phyloP scores from a whole-genome alignment of 2,329 filamentous ascomycete species.

The Claviceps fusiformis region DNA sequence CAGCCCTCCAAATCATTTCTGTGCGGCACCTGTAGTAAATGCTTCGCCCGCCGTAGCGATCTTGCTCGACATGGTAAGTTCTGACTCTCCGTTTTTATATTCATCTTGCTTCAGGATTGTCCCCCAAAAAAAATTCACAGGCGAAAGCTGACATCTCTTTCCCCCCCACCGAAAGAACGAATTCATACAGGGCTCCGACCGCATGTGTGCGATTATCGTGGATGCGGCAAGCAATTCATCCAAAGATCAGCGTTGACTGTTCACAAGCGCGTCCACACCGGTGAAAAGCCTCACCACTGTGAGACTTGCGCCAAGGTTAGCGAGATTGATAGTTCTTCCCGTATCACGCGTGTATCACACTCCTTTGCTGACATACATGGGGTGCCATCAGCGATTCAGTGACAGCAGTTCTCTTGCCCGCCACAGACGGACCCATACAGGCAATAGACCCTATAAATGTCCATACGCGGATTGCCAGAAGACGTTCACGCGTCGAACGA shows the following conservation, averaged over 20 bases:
- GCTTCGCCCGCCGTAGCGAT: conserved; percentile 87
- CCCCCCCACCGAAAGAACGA: conserved; percentile 47
- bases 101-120: too few species aligned
- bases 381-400: conserved; percentile 67
- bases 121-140: background rate
- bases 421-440: conserved; percentile 88
- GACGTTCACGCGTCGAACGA: conserved; percentile 92
- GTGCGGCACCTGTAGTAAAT: conserved; percentile 80
- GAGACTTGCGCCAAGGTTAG: conserved; percentile 90
- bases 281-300: conserved; percentile 97
- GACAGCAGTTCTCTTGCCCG: conserved; percentile 89
- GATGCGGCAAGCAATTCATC: conserved; percentile 93
- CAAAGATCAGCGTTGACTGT: conserved; percentile 92
- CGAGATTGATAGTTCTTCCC: conserved; percentile 1
- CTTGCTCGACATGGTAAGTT: conserved; percentile 80
- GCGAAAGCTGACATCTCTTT: background rate
- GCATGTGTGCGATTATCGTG: conserved; percentile 79
- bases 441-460: conserved; percentile 93
- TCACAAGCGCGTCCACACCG: conserved; percentile 88
- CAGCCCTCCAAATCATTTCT: conserved; percentile 57
- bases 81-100: background rate
- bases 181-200: conserved; percentile 88
- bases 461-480: conserved; percentile 96
- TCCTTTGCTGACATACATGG: background rate
- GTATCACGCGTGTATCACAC: background rate